Base-by-base conservation (phyloP, 352 stramenopile species). In the Plasmopara muralis region DNA sequence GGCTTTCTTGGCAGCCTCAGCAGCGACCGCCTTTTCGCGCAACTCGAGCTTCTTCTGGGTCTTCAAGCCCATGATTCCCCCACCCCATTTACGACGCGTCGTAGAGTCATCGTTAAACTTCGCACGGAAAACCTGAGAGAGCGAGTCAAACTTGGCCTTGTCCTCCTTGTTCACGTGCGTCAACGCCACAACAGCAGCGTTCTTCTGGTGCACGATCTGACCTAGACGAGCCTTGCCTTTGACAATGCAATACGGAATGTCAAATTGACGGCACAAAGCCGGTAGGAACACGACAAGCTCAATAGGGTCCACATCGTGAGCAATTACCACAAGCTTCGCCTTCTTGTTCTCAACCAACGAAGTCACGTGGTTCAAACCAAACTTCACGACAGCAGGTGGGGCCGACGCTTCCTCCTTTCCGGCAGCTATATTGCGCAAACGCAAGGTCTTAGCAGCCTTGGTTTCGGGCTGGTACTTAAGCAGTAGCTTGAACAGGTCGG, bases 41-140 rank as follows among this genome's bases (percentile, higher is more conserved):
- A 99, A 96, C 62, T 98, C 94, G 47, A 99, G 83, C 86, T 98
- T 99, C 74, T 96, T 96, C 80, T 99, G 95, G 52, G 97, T 99
- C 95, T 99, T 99, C 55, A 99, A 84, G 73, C 97, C 97, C 96
- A 99, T 99, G 74, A 99, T 98, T 71, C 96, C 96, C 68, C 96
- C 97, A 70, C 97, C 96, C 96, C 97, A 99, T 80, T 99, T 99
- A 59, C 95, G 85, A 67, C 95, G 71, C 15, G 80, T 53, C 1
- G 79, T 72, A 20, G 74, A 63, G 67, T 98, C 96, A 58, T 99
- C 92, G 78, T 98, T 98, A 91, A 97, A 99, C 81, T 98, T 96
- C 59, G 93, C 76, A 57, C 87, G 95, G 75, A 97, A 98, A 41
- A 90, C 77, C 47, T 93, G 63, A 47, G 85, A 60, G 20, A 99